Base-by-base conservation (phyloP, 208 protist species). In the Histomonas meleagridis region DNA sequence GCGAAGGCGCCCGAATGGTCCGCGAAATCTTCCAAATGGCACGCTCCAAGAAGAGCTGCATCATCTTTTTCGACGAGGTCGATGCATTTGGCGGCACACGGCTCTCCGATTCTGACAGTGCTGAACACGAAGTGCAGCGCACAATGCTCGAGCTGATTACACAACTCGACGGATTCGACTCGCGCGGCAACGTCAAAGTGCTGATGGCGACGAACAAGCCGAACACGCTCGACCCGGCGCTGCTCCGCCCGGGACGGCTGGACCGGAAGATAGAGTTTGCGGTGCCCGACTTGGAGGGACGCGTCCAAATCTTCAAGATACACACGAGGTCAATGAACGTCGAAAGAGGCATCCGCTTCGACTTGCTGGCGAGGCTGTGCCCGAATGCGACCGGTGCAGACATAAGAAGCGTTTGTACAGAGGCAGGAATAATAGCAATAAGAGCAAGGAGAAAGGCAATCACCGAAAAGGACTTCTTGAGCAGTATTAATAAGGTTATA, bases 111-210 rank as follows among this genome's bases (percentile, higher is more conserved):
- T 95, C 95, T 49, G 95, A 95, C 0, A 95, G 95, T 40, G 98
- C 97, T 90, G 98, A 99, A 93, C 98, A 98, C 92, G 99, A 99
- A 94, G 93, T 94, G 21, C 98, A 99, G 94, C 95, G 98, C 55
- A 99, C 98, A 28, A 99, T 99, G 98, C 95, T 99, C 18, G 98
- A 99, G 94, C 97, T 99, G 91, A 97, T 99, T 91, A 99, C 99
- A 94, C 98, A 99, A 94, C 97, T 99, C 93, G 99, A 99, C 95
- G 98, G 98, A 91, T 99, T 99, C 93, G 98, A 99, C 92, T 95
- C 97, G 5, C 60, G 55, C 48, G 98, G 98, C 43, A 99, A 99
- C 93, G 97, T 99, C 92, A 99, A 99, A 94, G 98, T 99, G 9
- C 96, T 99, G n/a, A 99, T 99, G 98, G 98, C 98, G 5, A 99